These are phyloP conservation scores for Bacidia gigantensis DNA, from an alignment of 495 filamentous ascomycete genomes.

Conservation along the genomic window DNA sequence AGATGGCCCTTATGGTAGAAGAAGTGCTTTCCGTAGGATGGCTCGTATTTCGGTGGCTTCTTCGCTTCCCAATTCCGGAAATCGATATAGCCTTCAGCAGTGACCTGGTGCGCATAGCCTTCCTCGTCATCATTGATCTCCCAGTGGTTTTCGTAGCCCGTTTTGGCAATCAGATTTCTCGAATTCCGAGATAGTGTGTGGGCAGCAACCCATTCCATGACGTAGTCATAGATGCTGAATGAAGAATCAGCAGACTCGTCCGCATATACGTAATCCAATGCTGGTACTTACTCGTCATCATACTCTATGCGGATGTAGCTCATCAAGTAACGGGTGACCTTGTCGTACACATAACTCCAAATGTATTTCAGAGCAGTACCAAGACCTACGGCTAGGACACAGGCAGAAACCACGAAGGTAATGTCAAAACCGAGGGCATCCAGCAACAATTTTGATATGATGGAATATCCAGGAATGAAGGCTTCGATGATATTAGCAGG, in stretches of 20 bases:
- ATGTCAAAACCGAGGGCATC: constrained; percentile 56
- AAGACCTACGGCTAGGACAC: constrained; percentile 38
- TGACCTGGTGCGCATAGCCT: constrained; percentile 16
- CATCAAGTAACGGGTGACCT: constrained; percentile 35
- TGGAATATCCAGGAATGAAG: constrained; percentile 59
- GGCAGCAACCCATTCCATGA: constrained; percentile 46
- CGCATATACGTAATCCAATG: too few relatives aligned
- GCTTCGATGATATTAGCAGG: constrained; percentile 46
- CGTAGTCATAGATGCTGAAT: constrained; percentile 44
- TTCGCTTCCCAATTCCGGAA: constrained; percentile 33
- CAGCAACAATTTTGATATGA: constrained; percentile 44
- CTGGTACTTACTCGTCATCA: constrained; percentile 44
- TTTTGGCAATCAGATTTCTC: constrained; percentile 44
- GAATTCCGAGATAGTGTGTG: constrained; percentile 39
- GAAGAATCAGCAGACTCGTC: too few relatives aligned
- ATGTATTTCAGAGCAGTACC: constrained; percentile 38
- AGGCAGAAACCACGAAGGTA: constrained; percentile 47
- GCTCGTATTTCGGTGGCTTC: constrained; percentile 34
- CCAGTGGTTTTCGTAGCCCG: constrained; percentile 36
- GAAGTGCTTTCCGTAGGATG: constrained; percentile 30
- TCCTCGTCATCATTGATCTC: constrained; percentile 32
- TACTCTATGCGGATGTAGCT: constrained; percentile 40
- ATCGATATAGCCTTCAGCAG: constrained; percentile 21
- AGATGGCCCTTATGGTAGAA: constrained; percentile 29
- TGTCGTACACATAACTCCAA: constrained; percentile 27